A percentile compares a stretch with the other conserved stretches of the same genome.
Conservation (phyloP, 2,329 filamentous ascomycete species). For the Aspergillus clavatus region DNA sequence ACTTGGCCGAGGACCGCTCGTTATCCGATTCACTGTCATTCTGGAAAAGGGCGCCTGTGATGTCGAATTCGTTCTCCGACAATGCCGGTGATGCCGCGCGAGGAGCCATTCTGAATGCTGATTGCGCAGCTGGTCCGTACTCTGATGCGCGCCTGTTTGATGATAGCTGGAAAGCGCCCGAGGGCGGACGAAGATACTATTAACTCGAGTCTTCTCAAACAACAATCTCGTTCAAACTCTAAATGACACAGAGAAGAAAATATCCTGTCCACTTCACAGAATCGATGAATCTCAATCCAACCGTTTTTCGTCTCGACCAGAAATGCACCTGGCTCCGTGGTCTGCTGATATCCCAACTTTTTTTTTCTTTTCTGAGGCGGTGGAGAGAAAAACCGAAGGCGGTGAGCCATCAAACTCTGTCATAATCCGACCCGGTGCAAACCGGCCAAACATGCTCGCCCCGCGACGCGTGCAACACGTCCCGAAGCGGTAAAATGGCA, state of each 20-base stretch:
- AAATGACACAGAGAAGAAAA: background rate
- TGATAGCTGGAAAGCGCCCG: background rate
- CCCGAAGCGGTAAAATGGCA: slow-evolving; percentile 38
- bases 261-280: too few relatives aligned
- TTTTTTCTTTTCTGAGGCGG: slow-evolving; percentile 6
- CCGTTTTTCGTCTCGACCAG: background rate
- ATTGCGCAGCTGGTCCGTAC: slow-evolving; percentile 4
- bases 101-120: slow-evolving; percentile 56
- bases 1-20: slow-evolving; percentile 30
- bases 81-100: slow-evolving; percentile 72
- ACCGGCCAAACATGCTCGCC: slow-evolving; percentile 23
- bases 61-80: slow-evolving; percentile 90
- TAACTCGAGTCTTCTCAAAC: background rate
- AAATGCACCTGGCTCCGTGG: background rate
- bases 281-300: too few relatives aligned
- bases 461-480: slow-evolving; percentile 37
- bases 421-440: slow-evolving; percentile 14
- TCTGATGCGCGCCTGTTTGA: background rate
- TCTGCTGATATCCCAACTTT: background rate
- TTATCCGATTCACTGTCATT: slow-evolving; percentile 48
- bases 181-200: background rate
- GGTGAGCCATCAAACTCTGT: slow-evolving; percentile 22
- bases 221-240: background rate
- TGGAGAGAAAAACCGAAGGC: slow-evolving; percentile 24
- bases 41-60: slow-evolving; percentile 70